Evolutionary conservation across 176 grass and related monocot species (phyloP).

Genomic region (Microstegium vimineum): DNA sequence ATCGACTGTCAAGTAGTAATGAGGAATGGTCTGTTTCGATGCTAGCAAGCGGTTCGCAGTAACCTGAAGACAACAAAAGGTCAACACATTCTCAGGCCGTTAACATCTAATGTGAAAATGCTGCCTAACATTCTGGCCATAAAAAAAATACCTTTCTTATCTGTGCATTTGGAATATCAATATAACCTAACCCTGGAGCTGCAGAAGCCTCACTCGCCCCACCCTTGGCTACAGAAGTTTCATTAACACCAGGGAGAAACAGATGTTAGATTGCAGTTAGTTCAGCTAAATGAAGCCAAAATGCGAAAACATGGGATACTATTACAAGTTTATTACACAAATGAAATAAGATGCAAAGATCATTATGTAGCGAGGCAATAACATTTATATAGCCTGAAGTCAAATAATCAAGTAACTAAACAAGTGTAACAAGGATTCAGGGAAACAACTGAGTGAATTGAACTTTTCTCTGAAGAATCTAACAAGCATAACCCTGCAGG

Average conservation of each 20-base stretch:
- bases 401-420: neutral
- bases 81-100: neutral
- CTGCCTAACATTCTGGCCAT: neutral
- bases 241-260: conserved; percentile 3
- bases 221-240: conserved; percentile 65
- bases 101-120: neutral
- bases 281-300: neutral
- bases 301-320: conserved; percentile 18
- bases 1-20: conserved; percentile 94
- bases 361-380: neutral
- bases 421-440: neutral
- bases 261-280: neutral
- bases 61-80: conserved; percentile 45
- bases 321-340: neutral
- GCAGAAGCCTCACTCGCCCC: conserved; percentile 38
- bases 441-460: neutral
- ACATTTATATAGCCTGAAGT: neutral
- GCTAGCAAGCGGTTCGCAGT: conserved; percentile 70
- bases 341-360: conserved; percentile 5
- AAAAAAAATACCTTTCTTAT: conserved; percentile 83
- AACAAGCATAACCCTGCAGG: neutral
- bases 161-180: conserved; percentile 79
- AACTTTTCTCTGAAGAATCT: neutral
- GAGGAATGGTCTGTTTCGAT: conserved; percentile 92
- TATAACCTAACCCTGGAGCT: conserved; percentile 50